Conservation (phyloP, 176 grass and related monocot species). For the Musa troglodytarum region DNA sequence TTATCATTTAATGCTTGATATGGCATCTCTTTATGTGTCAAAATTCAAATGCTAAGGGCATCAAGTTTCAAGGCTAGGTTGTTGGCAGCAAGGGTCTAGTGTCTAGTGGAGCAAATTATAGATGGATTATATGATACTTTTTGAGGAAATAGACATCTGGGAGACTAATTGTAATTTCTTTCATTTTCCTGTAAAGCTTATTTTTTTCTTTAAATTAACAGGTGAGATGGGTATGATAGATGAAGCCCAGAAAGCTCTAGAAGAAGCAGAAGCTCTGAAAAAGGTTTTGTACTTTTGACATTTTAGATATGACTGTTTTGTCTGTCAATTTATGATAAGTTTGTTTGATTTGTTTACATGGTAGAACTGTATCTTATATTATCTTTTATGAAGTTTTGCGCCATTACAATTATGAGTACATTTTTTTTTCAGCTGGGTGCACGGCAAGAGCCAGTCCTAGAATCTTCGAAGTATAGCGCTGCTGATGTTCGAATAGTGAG, state of each 20-base stretch:
- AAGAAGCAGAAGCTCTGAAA: slow-evolving; percentile 94
- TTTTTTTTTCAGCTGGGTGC: slow-evolving; percentile 41
- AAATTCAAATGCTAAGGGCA: too few relatives aligned
- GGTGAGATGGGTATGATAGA: slow-evolving; percentile 89
- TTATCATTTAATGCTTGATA: too few relatives aligned
- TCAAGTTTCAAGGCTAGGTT: too few relatives aligned
- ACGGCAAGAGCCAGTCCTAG: slow-evolving; percentile 43
- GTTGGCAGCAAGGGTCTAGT: too few relatives aligned
- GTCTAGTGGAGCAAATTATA: too few relatives aligned
- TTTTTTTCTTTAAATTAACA: slow-evolving; percentile 15
- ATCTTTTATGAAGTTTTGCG: not conserved
- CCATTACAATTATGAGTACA: not conserved
- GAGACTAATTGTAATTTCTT: not conserved
- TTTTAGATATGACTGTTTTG: not conserved
- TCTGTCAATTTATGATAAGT: not conserved
- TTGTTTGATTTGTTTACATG: not conserved
- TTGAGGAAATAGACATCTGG: too few relatives aligned
- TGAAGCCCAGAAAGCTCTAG: slow-evolving; percentile 84
- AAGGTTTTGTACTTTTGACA: slow-evolving; percentile 35
- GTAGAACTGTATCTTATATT: not conserved
- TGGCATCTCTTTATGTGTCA: too few relatives aligned
- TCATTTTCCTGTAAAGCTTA: not conserved
- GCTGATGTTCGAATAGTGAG: slow-evolving; percentile 86
- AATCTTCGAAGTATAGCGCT: slow-evolving; percentile 55
- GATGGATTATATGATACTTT: too few relatives aligned